Evolutionary conservation across 228 moss, liverwort and hornwort species (phyloP).

Genomic region (Sphagnum magellanicum): DNA sequence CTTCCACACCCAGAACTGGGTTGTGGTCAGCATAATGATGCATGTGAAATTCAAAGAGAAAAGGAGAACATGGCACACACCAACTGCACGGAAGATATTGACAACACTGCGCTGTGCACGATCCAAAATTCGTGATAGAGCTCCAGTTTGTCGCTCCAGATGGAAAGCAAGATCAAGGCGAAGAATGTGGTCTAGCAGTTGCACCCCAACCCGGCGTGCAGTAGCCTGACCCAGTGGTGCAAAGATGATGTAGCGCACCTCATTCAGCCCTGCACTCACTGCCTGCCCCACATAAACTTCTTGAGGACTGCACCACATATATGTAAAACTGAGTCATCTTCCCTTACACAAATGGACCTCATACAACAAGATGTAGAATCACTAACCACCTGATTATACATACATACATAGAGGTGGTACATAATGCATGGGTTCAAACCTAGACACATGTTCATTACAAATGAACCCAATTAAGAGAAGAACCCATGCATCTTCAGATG

Average conservation of each 20-base stretch:
- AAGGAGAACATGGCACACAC: conserved; percentile 9
- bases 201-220: conserved; percentile 84
- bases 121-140: conserved; percentile 85
- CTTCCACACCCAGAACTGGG: no score
- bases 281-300: conserved; percentile 38
- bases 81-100: conserved; percentile 91
- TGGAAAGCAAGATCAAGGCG: conserved; percentile 83
- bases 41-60: background rate
- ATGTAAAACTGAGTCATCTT: background rate
- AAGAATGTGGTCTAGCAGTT: conserved; percentile 84
- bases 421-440: no score
- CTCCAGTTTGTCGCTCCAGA: conserved; percentile 86
- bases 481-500: no score
- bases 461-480: no score
- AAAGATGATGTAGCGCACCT: conserved; percentile 86
- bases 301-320: background rate
- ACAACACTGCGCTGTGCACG: conserved; percentile 95
- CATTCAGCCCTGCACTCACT: conserved; percentile 78
- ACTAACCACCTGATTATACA: no score
- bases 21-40: background rate
- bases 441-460: no score
- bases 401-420: no score
- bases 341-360: conserved; percentile 3
- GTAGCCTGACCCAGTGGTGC: conserved; percentile 95
- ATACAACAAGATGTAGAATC: background rate